Evolutionary conservation across 495 filamentous ascomycete genomes (phyloP).

Genomic region (Xylaria grammica): DNA sequence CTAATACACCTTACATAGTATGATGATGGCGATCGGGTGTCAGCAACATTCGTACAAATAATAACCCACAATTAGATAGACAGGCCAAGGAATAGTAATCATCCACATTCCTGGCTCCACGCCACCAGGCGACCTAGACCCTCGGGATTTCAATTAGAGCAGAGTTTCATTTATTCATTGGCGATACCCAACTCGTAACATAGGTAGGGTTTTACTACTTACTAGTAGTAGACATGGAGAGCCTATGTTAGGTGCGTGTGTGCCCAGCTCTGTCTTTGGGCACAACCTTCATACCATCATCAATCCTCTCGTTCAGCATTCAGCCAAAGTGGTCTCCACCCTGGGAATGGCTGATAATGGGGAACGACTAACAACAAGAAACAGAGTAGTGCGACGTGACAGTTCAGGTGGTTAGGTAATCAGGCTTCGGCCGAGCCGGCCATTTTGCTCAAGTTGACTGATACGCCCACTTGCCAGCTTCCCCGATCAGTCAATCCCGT

Average conservation of each 20-base stretch:
- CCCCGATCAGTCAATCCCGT: neutral
- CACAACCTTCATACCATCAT: neutral
- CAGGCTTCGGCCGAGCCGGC: slow-evolving; percentile 8
- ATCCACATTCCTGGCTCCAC: slow-evolving; percentile 16
- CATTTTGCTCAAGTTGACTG: neutral
- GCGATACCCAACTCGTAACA: slow-evolving; percentile 3
- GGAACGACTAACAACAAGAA: too few species aligned
- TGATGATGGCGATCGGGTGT: slow-evolving; percentile 7
- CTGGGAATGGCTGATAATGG: slow-evolving; percentile 7
- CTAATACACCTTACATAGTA: too few species aligned
- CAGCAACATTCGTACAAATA: slow-evolving; percentile 9
- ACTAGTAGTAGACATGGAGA: neutral
- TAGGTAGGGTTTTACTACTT: neutral
- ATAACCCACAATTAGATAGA: slow-evolving; percentile 7
- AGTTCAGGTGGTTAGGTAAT: slow-evolving; percentile 15
- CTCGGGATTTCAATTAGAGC: slow-evolving; percentile 16
- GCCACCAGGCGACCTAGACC: slow-evolving; percentile 1
- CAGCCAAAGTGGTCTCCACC: neutral
- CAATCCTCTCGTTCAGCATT: neutral
- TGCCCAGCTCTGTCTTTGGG: neutral
- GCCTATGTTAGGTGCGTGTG: neutral
- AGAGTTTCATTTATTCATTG: neutral
- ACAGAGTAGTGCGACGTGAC: neutral
- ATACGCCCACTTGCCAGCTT: neutral
- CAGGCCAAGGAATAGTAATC: slow-evolving; percentile 22